phyloP scores from a whole-genome alignment of 495 filamentous ascomycete species.

The Penicillium desertorum region DNA sequence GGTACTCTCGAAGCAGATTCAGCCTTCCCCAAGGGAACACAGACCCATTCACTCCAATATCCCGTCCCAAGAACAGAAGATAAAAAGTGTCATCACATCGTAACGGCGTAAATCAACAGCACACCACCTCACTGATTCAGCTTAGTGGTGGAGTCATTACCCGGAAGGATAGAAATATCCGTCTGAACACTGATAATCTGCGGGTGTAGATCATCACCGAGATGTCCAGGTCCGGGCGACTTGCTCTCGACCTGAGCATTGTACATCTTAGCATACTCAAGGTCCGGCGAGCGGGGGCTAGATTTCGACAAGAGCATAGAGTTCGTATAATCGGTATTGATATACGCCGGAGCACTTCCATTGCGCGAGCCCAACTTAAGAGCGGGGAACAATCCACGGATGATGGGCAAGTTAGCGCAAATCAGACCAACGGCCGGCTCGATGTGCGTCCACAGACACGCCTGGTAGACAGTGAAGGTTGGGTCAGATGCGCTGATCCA shows the following conservation, averaged over 20 bases:
- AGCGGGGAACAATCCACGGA: conserved; percentile 52
- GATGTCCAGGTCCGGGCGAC: neutral
- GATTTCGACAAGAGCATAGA: conserved; percentile 30
- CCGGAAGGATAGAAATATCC: conserved; percentile 27
- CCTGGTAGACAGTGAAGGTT: conserved; percentile 50
- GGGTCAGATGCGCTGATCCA: conserved; percentile 48
- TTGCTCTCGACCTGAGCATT: conserved; percentile 13
- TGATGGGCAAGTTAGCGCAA: conserved; percentile 57
- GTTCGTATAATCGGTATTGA: conserved; percentile 32
- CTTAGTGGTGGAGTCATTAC: conserved; percentile 18
- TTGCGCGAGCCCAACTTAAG: conserved; percentile 33
- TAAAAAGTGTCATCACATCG: conserved; percentile 19
- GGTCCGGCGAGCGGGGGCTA: conserved; percentile 28
- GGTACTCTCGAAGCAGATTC: neutral
- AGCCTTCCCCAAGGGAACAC: neutral
- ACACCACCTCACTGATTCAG: neutral
- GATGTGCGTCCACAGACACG: conserved; percentile 57
- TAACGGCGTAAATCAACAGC: conserved; percentile 15
- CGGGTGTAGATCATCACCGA: conserved; percentile 23
- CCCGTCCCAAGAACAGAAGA: neutral
- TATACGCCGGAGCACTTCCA: conserved; percentile 27
- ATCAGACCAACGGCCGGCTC: conserved; percentile 58
- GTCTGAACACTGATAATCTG: conserved; percentile 35
- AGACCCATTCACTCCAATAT: neutral
- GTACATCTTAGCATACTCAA: conserved; percentile 37